These are phyloP conservation scores for Symmetrospora coprosmae DNA, from an alignment of 768 basidiomycete genomes.

Conservation along the genomic window DNA sequence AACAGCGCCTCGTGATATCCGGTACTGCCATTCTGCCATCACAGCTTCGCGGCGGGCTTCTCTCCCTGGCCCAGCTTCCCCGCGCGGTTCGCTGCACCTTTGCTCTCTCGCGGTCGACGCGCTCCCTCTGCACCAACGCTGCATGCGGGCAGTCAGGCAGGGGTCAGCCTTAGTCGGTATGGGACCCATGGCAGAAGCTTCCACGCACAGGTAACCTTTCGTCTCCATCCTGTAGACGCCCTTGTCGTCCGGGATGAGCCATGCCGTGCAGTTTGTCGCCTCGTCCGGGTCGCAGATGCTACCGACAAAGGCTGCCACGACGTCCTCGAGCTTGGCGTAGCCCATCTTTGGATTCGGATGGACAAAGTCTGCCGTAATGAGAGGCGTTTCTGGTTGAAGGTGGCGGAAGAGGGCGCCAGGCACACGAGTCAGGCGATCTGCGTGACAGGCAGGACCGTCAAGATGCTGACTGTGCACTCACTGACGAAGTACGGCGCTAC, in stretches of 20 bases:
- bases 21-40: no score
- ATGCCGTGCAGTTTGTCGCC: conserved; percentile 12
- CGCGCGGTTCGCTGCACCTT: neutral
- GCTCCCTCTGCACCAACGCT: conserved; percentile 19
- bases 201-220: conserved; percentile 7
- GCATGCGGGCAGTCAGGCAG: neutral
- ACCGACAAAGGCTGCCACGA: conserved; percentile 14
- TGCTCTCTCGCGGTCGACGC: conserved; percentile 8
- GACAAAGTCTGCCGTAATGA: conserved; percentile 12
- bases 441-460: neutral
- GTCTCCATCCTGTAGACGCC: conserved; percentile 19
- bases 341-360: conserved; percentile 22
- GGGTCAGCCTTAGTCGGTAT: neutral
- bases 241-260: conserved; percentile 21
- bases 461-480: neutral
- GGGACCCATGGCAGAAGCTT: neutral
- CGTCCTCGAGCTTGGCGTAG: conserved; percentile 16
- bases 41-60: neutral
- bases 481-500: conserved; percentile 21
- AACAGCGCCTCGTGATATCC: no score
- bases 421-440: neutral
- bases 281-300: conserved; percentile 11
- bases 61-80: neutral
- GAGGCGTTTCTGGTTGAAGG: conserved; percentile 9
- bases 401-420: neutral